Evolutionary conservation across 768 basidiomycete genomes (phyloP).

Genomic region (Daedalea quercina): DNA sequence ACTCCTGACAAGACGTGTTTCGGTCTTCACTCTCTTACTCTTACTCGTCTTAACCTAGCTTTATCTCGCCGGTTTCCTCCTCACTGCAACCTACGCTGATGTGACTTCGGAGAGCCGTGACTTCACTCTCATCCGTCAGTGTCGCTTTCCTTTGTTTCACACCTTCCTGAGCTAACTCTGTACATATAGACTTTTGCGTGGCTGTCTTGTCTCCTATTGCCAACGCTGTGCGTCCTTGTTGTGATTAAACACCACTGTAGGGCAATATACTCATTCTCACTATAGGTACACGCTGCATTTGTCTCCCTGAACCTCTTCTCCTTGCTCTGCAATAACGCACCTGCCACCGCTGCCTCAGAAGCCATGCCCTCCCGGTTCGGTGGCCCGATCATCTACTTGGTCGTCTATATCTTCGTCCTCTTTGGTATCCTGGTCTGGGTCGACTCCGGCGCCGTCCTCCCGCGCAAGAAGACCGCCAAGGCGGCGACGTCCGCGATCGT

Average conservation of each 20-base stretch:
- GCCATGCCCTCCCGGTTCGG: conserved; percentile 56
- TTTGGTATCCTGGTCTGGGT: conserved; percentile 62
- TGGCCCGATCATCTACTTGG: conserved; percentile 69
- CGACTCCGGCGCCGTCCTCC: conserved; percentile 58
- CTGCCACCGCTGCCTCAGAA: conserved; percentile 39
- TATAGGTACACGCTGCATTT: conserved; percentile 56
- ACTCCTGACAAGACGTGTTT: too few species aligned
- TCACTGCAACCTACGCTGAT: conserved; percentile 68
- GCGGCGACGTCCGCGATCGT: conserved; percentile 3
- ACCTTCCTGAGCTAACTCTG: too few species aligned
- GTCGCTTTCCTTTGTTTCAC: background rate
- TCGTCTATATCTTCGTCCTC: conserved; percentile 51
- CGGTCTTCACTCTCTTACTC: too few species aligned
- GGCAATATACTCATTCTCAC: background rate
- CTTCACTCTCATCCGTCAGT: conserved; percentile 54
- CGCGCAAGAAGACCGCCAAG: conserved; percentile 28
- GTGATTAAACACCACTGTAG: too few species aligned
- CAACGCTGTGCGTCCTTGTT: conserved; percentile 44
- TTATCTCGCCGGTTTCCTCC: conserved; percentile 61
- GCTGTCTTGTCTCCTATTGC: conserved; percentile 67
- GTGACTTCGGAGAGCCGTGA: conserved; percentile 43
- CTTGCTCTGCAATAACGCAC: conserved; percentile 55
- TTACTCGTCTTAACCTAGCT: conserved; percentile 37
- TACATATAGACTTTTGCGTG: conserved; percentile 50
- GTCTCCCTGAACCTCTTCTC: conserved; percentile 78